These are phyloP conservation scores for Pichia sp. DNA, from an alignment of 1,139 yeast species.

Conservation along the genomic window DNA sequence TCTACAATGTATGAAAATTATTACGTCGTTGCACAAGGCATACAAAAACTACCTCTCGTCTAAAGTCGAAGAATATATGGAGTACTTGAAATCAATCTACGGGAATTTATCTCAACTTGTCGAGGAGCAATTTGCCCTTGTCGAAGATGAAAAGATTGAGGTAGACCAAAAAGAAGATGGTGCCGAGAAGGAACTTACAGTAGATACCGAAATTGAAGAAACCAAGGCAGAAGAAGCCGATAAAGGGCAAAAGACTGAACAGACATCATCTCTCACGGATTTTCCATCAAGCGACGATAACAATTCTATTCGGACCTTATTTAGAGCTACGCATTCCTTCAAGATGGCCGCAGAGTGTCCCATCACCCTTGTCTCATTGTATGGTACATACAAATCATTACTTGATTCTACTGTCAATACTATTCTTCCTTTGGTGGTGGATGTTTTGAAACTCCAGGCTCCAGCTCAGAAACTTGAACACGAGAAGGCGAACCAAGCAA, in stretches of 20 bases:
- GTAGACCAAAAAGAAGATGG: not conserved
- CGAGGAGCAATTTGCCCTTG: conserved; percentile 28
- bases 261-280: conserved; percentile 32
- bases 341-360: conserved; percentile 96
- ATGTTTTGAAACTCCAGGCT: conserved; percentile 70
- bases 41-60: conserved; percentile 64
- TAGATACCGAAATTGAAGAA: not conserved
- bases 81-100: conserved; percentile 69
- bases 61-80: conserved; percentile 74
- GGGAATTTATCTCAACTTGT: conserved; percentile 76
- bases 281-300: conserved; percentile 31
- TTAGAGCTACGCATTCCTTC: conserved; percentile 70
- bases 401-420: conserved; percentile 65
- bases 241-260: conserved; percentile 1
- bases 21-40: conserved; percentile 83
- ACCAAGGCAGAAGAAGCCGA: too few relatives aligned
- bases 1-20: conserved; percentile 79
- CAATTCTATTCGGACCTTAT: conserved; percentile 33
- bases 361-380: conserved; percentile 87
- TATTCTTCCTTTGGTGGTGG: conserved; percentile 78
- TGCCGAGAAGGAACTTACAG: not conserved
- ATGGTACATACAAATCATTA: conserved; percentile 76
- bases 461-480: conserved; percentile 65
- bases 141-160: not conserved
- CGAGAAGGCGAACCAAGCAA: conserved; percentile 48